Evolutionary conservation across 2,329 filamentous ascomycete genomes (phyloP).

Genomic region (Calycina herbarum): DNA sequence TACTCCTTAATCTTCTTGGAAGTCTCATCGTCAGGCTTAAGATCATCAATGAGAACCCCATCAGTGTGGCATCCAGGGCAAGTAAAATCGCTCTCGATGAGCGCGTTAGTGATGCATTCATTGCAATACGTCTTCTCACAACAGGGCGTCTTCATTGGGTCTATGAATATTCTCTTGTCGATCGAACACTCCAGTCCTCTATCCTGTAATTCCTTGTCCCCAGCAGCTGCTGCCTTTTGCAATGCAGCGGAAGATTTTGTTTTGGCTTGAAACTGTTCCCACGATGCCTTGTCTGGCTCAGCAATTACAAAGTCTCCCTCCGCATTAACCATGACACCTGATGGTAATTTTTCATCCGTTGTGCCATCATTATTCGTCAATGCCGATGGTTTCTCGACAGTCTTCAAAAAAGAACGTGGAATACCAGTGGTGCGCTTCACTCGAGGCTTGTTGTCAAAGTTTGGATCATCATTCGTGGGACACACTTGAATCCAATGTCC

Average conservation of each 20-base stretch:
- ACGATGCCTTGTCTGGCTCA: constrained; percentile 90
- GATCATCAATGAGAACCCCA: constrained; percentile 88
- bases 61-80: constrained; percentile 91
- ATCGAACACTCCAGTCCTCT: constrained; percentile 89
- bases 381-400: constrained; percentile 85
- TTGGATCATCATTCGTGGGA: constrained; percentile 97
- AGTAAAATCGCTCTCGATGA: constrained; percentile 96
- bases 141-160: constrained; percentile 98
- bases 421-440: constrained; percentile 98
- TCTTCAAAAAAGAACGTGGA: constrained; percentile 91
- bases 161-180: constrained; percentile 97
- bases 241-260: constrained; percentile 82
- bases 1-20: constrained; percentile 78
- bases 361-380: constrained; percentile 67
- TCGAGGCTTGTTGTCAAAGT: constrained; percentile 88
- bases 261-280: constrained; percentile 97
- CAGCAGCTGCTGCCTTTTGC: constrained; percentile 73
- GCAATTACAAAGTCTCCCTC: constrained; percentile 97
- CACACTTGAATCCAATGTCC: constrained; percentile 99
- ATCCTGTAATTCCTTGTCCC: constrained; percentile 84
- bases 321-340: constrained; percentile 95
- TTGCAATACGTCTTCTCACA: constrained; percentile 98
- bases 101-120: constrained; percentile 98
- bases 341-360: constrained; percentile 80
- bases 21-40: constrained; percentile 78